Base-by-base conservation (phyloP, 805 yeast species). In the Groenewaldozyma tartarivorans region DNA sequence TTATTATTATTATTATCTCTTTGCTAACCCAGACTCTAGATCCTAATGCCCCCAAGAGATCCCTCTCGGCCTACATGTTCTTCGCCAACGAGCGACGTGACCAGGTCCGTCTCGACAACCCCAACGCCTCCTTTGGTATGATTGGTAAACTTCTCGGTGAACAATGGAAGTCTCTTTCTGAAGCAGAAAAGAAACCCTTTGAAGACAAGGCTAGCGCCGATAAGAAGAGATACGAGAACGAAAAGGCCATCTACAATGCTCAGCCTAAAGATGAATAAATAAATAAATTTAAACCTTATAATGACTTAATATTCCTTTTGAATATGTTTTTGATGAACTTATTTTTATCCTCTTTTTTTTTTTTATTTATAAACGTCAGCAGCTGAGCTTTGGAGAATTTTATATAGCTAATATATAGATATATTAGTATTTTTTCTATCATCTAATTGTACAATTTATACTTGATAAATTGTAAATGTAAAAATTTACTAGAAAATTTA, bases 61-160 rank as follows among this genome's bases (percentile, higher is more conserved):
- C 96, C 20, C 71, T 92, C 63, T 86, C 96, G 46, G 96, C 97
- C 38, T 92, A 90, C 79, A 88, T 92, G 97, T 90, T 85, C 77
- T 92, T 88, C 61, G 97, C 98, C 56, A 87, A 86, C 63, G 96
- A 87, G 61, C 83, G 84, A 75, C 88, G 98, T 74, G 96, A 90
- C 67, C 76, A 78, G 50, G 95, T 92, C 53, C 79, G 95, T 65
- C 79, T 90, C 48, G 97, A 88, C 65, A 86, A 90, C 75, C 96
- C 97, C 57, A 96, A 95, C 62, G 83, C 88, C 55, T 69, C 88
- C 33, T 92, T 92, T 59, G 98, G 69, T 43, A 94, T 87, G 69
- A 90, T 92, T 51, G 97, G 97, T 62, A 86, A 81, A 67, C 65
- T 86, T 47, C 77, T 92, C 58, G 98, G 98, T 65, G 96, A 87